Conservation (phyloP, 768 basidiomycete genomes). For the Cantharellus anzutake region DNA sequence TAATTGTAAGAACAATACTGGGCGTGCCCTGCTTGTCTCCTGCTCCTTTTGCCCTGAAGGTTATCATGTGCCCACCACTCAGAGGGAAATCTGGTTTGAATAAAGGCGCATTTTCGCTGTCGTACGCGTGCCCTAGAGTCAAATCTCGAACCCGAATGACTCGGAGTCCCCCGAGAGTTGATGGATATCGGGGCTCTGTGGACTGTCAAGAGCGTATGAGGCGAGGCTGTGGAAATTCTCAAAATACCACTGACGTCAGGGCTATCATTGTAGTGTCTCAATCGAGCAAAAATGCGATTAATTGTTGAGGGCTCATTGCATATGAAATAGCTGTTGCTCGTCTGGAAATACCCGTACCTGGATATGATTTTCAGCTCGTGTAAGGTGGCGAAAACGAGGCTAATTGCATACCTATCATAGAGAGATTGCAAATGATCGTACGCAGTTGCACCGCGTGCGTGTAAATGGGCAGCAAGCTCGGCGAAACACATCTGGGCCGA, state of each 20-base stretch:
- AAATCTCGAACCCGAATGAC: constrained; percentile 54
- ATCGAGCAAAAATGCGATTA: constrained; percentile 42
- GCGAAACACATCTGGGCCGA: constrained; percentile 40
- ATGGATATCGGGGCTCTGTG: neutral
- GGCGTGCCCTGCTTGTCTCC: constrained; percentile 19
- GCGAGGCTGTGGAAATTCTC: neutral
- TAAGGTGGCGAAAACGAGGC: constrained; percentile 1
- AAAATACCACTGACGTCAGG: neutral
- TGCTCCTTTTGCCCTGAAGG: constrained; percentile 36
- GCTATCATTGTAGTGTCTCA: constrained; percentile 33
- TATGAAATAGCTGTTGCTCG: constrained; percentile 66
- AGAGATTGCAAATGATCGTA: constrained; percentile 33
- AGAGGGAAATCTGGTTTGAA: constrained; percentile 43
- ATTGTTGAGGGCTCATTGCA: constrained; percentile 44
- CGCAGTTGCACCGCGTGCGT: constrained; percentile 32
- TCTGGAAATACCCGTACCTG: constrained; percentile 22
- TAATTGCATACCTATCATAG: constrained; percentile 12
- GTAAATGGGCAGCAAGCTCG: constrained; percentile 38
- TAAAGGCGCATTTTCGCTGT: constrained; percentile 50
- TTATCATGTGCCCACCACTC: constrained; percentile 74
- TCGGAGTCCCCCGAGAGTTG: constrained; percentile 22
- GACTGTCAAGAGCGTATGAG: neutral
- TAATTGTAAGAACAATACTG: constrained; percentile 42
- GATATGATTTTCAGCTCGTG: constrained; percentile 12
- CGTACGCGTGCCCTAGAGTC: constrained; percentile 44